Evolutionary conservation across 139 green algal species (phyloP).

Genomic region (Pleodorina starrii): DNA sequence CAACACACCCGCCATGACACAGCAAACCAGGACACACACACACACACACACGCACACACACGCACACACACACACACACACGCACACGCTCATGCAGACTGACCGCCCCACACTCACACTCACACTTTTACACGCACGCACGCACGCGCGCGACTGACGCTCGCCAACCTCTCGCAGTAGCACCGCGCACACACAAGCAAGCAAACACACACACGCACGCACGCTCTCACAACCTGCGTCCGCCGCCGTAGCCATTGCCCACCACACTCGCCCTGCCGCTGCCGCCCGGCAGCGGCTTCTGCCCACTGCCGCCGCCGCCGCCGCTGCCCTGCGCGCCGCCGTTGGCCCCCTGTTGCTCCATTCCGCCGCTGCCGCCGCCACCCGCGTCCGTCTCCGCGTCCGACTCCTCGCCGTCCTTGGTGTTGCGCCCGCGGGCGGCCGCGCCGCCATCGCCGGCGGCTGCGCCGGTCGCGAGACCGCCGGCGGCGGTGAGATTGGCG

Average conservation of each 20-base stretch:
- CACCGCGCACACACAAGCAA: not conserved
- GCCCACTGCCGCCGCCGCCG: not conserved
- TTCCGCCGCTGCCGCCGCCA: not conserved
- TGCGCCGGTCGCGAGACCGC: not conserved
- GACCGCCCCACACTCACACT: not conserved
- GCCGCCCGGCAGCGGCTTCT: constrained; percentile 2
- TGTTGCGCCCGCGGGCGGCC: constrained; percentile 6
- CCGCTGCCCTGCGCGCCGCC: too few species aligned
- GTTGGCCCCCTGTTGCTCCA: too few species aligned
- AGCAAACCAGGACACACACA: not conserved
- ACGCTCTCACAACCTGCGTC: constrained; percentile 28
- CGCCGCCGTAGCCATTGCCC: not conserved
- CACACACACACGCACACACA: not conserved
- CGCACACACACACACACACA: not conserved
- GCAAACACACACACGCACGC: not conserved
- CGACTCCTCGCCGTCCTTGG: constrained; percentile 40
- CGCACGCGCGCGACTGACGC: not conserved
- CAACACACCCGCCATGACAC: too few species aligned
- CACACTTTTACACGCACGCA: not conserved
- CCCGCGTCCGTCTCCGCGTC: constrained; percentile 23
- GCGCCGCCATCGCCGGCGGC: not conserved
- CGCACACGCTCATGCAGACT: not conserved
- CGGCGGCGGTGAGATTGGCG: not conserved
- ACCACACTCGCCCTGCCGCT: not conserved
- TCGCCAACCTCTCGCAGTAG: too few species aligned